Evolutionary conservation across 257 asterid species (phyloP), one percentile per base, ranked within the genome.

Genomic region (Haberlea rhodopensis): DNA sequence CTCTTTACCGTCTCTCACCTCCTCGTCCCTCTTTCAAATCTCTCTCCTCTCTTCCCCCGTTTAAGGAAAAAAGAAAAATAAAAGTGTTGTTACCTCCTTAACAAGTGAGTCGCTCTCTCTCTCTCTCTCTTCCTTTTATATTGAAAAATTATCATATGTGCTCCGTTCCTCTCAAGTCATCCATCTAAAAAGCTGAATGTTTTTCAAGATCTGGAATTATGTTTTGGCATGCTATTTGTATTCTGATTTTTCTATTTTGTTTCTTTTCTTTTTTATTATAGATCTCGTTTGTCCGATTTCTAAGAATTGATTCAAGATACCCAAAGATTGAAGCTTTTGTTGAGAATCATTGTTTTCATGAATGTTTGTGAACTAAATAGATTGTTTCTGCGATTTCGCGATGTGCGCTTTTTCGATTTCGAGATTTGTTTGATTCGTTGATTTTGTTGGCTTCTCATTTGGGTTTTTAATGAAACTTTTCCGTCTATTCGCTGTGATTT

Each of bases 271-370:
- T 75, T 56, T 62, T 31, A 48, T 63, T 7, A 66, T 72, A 78
- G 85, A 80, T 79, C 85, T 75, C 81, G 60, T 22, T 65, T 74
- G 3, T 23, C 51, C 54, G 26, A 61, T 37, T 69, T 22, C n/a
- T 60, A 79, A 82, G 96, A 88, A 88, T 91, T 79, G 80, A 69
- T 72, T n/a, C n/a, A n/a, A 27, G 45, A 45, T 60, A 55, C 21
- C 7, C 16, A 56, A 78, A 76, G 78, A 63, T 73, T 70, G 67
- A 58, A 64, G 48, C 74, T 81, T 75, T 46, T 2, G 19, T 8
- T 37, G 34, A 48, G 66, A 71, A 64, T 75, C 63, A n/a, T 62
- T 40, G 18, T 67, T 53, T 61, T 66, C 18, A 1, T 40, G 57
- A 28, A 40, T 21, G 8, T 71, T 72, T 59, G 28, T 62, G 0